phyloP scores from a whole-genome alignment of 2,329 filamentous ascomycete genomes.

The Xylaria multiplex region DNA sequence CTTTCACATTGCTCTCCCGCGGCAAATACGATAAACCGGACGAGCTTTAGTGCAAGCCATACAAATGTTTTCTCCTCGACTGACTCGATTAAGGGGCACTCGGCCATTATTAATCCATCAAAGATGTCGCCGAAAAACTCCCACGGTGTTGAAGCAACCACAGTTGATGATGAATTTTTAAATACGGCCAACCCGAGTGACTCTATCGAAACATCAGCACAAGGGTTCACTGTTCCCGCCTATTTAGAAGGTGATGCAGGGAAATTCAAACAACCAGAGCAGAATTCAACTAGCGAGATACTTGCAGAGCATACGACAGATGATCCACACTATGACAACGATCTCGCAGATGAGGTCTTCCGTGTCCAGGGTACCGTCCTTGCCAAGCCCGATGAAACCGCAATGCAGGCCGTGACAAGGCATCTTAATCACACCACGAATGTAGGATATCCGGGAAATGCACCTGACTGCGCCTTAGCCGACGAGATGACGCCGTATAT shows the following conservation, averaged over 20 bases:
- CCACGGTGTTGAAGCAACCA: conserved; percentile 22
- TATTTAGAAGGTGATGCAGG: neutral
- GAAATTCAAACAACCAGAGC: neutral
- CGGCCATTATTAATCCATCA: conserved; percentile 44
- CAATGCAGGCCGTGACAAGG: conserved; percentile 67
- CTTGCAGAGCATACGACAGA: conserved; percentile 65
- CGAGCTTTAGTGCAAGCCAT: conserved; percentile 42
- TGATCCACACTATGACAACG: conserved; percentile 71
- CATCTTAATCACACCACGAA: conserved; percentile 73
- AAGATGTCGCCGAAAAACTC: conserved; percentile 37
- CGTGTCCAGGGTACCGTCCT: conserved; percentile 69
- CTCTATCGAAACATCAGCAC: neutral
- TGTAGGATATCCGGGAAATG: conserved; percentile 59
- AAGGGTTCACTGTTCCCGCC: neutral
- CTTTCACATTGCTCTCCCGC: conserved; percentile 56
- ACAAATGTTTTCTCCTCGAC: conserved; percentile 45
- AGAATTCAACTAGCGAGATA: neutral
- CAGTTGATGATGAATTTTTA: neutral
- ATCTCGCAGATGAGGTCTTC: conserved; percentile 68
- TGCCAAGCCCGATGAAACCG: conserved; percentile 60
- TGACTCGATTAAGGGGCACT: conserved; percentile 48
- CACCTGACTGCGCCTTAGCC: conserved; percentile 61
- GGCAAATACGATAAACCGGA: conserved; percentile 44
- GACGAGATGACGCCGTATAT: conserved; percentile 75
- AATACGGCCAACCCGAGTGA: neutral